Evolutionary conservation across 129 eudicot genomes (phyloP).

Genomic region (Solidago caesia): DNA sequence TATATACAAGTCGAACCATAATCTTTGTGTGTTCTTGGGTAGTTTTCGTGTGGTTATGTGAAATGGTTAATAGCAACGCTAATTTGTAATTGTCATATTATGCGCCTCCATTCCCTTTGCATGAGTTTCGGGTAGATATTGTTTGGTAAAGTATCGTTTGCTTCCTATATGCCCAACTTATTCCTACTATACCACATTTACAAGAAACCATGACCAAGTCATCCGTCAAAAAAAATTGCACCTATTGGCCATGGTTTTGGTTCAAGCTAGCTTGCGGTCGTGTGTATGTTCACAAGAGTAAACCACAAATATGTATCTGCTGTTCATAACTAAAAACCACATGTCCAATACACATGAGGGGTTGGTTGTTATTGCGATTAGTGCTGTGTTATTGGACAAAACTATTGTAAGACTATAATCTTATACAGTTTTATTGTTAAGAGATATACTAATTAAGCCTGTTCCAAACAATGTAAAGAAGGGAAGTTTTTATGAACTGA

Average conservation of each 20-base stretch:
- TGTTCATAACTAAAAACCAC: background rate
- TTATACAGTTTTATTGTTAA: too few relatives aligned
- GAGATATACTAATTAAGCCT: too few relatives aligned
- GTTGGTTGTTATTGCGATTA: background rate
- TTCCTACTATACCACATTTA: conserved; percentile 37
- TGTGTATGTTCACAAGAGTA: background rate
- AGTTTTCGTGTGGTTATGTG: conserved; percentile 34
- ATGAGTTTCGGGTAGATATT: conserved; percentile 40
- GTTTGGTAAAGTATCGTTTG: conserved; percentile 29
- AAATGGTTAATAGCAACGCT: conserved; percentile 30
- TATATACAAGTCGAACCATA: conserved; percentile 47
- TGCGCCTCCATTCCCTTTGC: conserved; percentile 50
- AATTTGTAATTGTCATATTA: conserved; percentile 33
- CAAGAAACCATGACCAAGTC: background rate
- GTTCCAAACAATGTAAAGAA: too few relatives aligned
- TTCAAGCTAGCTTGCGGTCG: background rate
- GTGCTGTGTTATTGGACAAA: too few relatives aligned
- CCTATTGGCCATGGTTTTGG: background rate
- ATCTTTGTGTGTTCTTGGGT: conserved; percentile 56
- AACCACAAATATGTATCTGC: too few relatives aligned
- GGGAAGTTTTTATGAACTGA: too few relatives aligned
- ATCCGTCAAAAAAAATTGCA: conserved; percentile 2
- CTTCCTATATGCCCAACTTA: conserved; percentile 35
- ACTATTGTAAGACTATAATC: too few relatives aligned
- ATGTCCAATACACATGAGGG: conserved; percentile 8